These are phyloP conservation scores for Geotrichum histeridarum DNA, from an alignment of 1,139 yeast genomes.

Conservation along the genomic window DNA sequence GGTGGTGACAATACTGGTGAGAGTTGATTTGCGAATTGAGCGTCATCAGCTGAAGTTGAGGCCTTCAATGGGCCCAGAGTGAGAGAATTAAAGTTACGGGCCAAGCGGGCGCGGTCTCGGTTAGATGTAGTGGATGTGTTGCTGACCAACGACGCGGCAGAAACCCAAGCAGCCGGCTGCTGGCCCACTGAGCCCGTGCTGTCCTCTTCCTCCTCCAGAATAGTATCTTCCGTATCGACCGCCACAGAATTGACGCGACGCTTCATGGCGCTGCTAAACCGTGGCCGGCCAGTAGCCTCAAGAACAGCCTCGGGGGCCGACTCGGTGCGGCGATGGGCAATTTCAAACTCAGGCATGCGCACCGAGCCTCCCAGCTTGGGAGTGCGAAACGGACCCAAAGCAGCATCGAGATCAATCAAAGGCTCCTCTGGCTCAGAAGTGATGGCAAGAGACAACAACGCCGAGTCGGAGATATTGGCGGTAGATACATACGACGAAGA, in stretches of 20 bases:
- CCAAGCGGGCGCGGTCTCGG: conserved; percentile 22
- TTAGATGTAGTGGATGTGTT: conserved; percentile 19
- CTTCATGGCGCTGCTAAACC: conserved; percentile 22
- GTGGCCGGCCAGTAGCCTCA: conserved; percentile 17
- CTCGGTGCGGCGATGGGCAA: conserved; percentile 31
- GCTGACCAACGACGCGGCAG: conserved; percentile 21
- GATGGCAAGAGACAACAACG: conserved; percentile 15
- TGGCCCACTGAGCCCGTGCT: conserved; percentile 10
- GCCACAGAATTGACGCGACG: conserved; percentile 32
- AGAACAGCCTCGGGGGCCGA: conserved; percentile 30
- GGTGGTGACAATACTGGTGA: neutral
- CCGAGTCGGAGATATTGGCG: neutral
- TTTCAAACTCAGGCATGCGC: conserved; percentile 18
- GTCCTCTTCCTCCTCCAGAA: conserved; percentile 25
- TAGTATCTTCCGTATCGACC: conserved; percentile 30
- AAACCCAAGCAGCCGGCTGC: conserved; percentile 21
- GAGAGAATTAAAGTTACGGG: conserved; percentile 20
- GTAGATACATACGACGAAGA: conserved; percentile 21
- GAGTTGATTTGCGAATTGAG: neutral
- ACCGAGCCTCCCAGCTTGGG: conserved; percentile 11
- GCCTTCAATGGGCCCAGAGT: conserved; percentile 8
- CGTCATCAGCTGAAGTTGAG: neutral
- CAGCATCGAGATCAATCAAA: conserved; percentile 35
- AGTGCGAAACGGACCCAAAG: conserved; percentile 29
- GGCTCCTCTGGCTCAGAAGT: conserved; percentile 20